Percentiles rank a stretch among this genome's conserved stretches.
phyloP scores from a whole-genome alignment of 1,284 basidiomycete genomes.

The Marasmius oreades region DNA sequence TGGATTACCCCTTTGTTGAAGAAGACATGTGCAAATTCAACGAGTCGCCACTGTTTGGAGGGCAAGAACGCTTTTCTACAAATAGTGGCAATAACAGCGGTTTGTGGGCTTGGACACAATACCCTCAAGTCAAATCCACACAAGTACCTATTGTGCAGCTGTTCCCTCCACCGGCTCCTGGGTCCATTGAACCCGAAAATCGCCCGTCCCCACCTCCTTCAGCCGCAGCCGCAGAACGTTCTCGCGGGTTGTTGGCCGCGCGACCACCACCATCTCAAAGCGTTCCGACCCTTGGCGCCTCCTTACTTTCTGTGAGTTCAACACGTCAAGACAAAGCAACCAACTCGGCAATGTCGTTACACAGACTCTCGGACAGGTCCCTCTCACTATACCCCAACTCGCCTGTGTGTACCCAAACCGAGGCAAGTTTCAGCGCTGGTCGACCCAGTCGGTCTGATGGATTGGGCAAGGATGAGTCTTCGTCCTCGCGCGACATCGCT shows the following conservation, averaged over 20 bases:
- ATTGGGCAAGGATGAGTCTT: slow-evolving; percentile 14
- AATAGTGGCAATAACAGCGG: slow-evolving; percentile 37
- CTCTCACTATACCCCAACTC: slow-evolving; percentile 51
- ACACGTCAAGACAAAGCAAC: slow-evolving; percentile 26
- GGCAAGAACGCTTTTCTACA: slow-evolving; percentile 59
- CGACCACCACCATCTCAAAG: slow-evolving; percentile 12
- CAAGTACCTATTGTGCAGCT: background rate
- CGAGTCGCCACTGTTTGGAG: slow-evolving; percentile 72
- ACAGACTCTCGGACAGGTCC: slow-evolving; percentile 58
- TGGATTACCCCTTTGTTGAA: slow-evolving; percentile 48
- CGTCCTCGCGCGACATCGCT: slow-evolving; percentile 34
- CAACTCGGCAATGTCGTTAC: slow-evolving; percentile 67
- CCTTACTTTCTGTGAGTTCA: slow-evolving; percentile 17
- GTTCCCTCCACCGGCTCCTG: background rate
- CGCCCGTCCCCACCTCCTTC: background rate
- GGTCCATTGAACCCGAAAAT: background rate
- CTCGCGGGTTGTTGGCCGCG: slow-evolving; percentile 2
- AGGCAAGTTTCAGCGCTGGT: slow-evolving; percentile 35
- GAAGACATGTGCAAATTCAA: slow-evolving; percentile 40
- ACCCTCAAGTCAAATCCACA: slow-evolving; percentile 38
- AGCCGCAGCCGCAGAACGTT: background rate
- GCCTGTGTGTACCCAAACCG: slow-evolving; percentile 24
- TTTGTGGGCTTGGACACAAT: slow-evolving; percentile 61
- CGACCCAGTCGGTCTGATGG: background rate
- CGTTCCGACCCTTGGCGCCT: slow-evolving; percentile 11